Conservation (phyloP, 176 grass and related monocot genomes). For the Oryza longistaminata region DNA sequence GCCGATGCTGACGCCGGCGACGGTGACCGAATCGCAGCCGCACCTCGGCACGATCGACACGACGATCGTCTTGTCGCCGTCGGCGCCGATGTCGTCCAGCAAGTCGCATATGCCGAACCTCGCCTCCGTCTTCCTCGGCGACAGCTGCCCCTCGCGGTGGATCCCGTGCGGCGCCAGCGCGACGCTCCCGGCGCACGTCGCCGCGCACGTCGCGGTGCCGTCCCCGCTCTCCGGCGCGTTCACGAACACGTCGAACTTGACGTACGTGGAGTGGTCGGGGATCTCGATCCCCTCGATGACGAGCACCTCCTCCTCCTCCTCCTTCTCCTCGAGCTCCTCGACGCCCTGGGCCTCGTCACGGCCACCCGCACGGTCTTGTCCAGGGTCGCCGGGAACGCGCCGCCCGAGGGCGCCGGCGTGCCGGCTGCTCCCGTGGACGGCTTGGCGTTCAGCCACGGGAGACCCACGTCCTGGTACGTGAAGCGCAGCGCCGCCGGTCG, state of each 20-base stretch:
- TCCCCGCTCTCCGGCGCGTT: constrained; percentile 33
- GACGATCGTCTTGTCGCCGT: constrained; percentile 44
- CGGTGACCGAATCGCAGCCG: constrained; percentile 34
- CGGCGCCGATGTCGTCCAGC: constrained; percentile 54
- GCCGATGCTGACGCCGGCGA: constrained; percentile 47
- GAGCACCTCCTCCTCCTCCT: constrained; percentile 61
- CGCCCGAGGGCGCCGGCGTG: background rate
- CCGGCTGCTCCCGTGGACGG: background rate
- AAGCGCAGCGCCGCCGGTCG: constrained; percentile 43
- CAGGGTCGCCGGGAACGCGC: constrained; percentile 46
- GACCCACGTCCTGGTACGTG: constrained; percentile 60
- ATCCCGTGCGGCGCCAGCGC: constrained; percentile 52
- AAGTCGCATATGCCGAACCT: constrained; percentile 66
- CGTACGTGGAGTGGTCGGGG: constrained; percentile 28
- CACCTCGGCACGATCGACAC: constrained; percentile 65
- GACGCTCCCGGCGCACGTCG: constrained; percentile 66
- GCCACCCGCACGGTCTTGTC: constrained; percentile 25
- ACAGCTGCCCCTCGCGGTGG: background rate
- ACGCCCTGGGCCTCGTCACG: constrained; percentile 43
- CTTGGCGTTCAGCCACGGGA: constrained; percentile 52
- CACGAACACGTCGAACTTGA: constrained; percentile 80
- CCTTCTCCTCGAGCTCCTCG: constrained; percentile 55
- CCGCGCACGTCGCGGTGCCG: background rate
- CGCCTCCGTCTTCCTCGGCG: constrained; percentile 40
- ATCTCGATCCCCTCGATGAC: constrained; percentile 55